Conservation (phyloP, 73 alveolate species). For the Symbiodinium natans region DNA sequence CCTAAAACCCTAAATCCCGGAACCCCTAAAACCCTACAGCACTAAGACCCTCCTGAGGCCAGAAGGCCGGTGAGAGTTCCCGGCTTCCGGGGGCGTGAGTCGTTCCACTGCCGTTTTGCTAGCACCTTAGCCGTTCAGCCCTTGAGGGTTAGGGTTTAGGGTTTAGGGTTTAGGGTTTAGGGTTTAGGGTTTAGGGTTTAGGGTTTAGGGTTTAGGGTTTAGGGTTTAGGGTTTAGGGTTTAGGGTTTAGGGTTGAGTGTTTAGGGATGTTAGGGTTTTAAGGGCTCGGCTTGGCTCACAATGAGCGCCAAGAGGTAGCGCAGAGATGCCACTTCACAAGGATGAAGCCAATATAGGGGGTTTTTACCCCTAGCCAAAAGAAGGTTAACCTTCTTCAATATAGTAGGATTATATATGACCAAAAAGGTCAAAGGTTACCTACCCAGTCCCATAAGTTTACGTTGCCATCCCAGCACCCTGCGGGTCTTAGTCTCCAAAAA, state of each 20-base stretch:
- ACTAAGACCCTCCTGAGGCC: no score
- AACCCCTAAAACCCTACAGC: not conserved
- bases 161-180: no score
- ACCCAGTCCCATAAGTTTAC: no score
- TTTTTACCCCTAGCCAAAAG: no score
- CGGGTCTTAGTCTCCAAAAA: no score
- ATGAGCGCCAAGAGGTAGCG: no score
- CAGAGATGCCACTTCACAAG: no score
- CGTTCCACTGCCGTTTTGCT: slow-evolving; percentile 86
- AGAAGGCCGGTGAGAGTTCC: not conserved
- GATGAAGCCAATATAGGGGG: no score
- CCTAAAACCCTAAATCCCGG: not conserved
- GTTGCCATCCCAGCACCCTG: no score
- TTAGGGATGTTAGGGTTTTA: not conserved
- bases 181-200: not conserved
- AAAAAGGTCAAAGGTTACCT: no score
- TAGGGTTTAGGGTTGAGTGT: not conserved
- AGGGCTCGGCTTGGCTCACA: not conserved
- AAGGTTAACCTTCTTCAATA: no score
- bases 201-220: not conserved
- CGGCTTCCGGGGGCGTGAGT: not conserved
- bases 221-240: not conserved
- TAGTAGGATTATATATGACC: no score
- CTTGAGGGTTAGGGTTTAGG: not conserved
- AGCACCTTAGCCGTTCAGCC: slow-evolving; percentile 25